Percentiles rank a stretch among this genome's conserved stretches.
These are phyloP conservation scores for Melastoma candidum DNA, from an alignment of 441 rosid species.

Conservation along the genomic window DNA sequence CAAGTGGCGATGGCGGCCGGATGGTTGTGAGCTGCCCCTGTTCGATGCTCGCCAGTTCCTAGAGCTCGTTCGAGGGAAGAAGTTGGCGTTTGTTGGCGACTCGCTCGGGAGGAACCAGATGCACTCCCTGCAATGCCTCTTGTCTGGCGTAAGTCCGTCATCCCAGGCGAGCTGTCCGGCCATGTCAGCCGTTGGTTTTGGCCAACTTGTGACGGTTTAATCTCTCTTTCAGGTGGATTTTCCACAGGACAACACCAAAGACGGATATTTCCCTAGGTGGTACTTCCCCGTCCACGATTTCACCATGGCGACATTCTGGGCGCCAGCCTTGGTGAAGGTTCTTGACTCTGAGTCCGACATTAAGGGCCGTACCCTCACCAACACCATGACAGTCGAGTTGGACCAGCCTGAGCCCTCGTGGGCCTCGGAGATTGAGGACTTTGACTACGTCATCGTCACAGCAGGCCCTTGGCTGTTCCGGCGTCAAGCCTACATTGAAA, in stretches of 20 bases:
- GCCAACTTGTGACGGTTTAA: no score
- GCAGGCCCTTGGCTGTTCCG: constrained; percentile 17
- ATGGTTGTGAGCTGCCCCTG: constrained; percentile 41
- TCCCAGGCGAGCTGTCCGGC: background rate
- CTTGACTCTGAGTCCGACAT: constrained; percentile 10
- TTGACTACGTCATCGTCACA: constrained; percentile 12
- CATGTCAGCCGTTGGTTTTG: no score
- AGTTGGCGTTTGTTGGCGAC: constrained; percentile 59
- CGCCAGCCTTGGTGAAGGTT: constrained; percentile 11
- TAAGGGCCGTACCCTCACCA: constrained; percentile 3
- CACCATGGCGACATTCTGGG: constrained; percentile 13
- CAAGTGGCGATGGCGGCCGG: constrained; percentile 59
- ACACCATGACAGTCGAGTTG: constrained; percentile 12
- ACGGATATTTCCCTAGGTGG: constrained; percentile 6
- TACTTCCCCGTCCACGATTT: constrained; percentile 12
- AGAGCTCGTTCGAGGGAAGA: constrained; percentile 41
- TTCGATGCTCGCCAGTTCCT: constrained; percentile 50
- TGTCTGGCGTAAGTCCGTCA: constrained; percentile 45
- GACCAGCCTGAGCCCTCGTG: constrained; percentile 11
- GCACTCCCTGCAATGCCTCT: constrained; percentile 71
- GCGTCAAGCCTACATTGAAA: constrained; percentile 8
- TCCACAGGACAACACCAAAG: no score
- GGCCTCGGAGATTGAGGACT: constrained; percentile 5
- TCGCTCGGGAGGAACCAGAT: constrained; percentile 62
- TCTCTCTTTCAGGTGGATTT: no score